A percentile compares a stretch with the other conserved stretches of the same genome.
Evolutionary conservation across 2,329 filamentous ascomycete genomes (phyloP).

Genomic region (Penicillium digitatum): DNA sequence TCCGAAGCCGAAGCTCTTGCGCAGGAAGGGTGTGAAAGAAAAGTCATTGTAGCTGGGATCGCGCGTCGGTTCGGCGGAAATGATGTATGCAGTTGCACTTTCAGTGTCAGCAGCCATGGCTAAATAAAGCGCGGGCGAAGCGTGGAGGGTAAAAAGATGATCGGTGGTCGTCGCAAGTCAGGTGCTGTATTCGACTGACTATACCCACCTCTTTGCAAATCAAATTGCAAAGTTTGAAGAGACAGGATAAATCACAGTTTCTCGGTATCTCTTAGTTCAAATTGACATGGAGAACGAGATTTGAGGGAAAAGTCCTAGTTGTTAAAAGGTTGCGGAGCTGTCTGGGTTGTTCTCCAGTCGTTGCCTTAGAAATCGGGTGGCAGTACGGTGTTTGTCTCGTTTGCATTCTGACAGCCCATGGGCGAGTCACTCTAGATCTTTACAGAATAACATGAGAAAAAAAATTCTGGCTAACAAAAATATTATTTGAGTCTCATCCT

Average conservation of each 20-base stretch:
- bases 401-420: neutral
- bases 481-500: neutral
- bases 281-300: neutral
- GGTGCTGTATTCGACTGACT: neutral
- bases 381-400: conserved; percentile 6
- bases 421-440: neutral
- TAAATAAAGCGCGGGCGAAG: neutral
- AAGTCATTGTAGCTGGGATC: conserved; percentile 60
- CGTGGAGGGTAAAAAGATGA: neutral
- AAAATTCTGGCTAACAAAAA: too few relatives aligned
- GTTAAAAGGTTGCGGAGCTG: conserved; percentile 6
- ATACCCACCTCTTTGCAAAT: neutral
- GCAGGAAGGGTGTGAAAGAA: conserved; percentile 80
- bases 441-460: neutral
- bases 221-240: neutral
- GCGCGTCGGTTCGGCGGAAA: conserved; percentile 36
- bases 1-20: conserved; percentile 76
- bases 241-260: neutral
- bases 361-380: conserved; percentile 14
- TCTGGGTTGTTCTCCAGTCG: conserved; percentile 1
- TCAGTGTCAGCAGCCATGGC: conserved; percentile 36
- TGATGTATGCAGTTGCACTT: conserved; percentile 31
- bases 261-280: neutral
- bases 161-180: neutral
- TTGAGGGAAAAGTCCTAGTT: neutral